Evolutionary conservation across 202 grass and related monocot genomes (phyloP), one percentile per base, ranked within the genome.

Genomic region (Elaeis oleifera): DNA sequence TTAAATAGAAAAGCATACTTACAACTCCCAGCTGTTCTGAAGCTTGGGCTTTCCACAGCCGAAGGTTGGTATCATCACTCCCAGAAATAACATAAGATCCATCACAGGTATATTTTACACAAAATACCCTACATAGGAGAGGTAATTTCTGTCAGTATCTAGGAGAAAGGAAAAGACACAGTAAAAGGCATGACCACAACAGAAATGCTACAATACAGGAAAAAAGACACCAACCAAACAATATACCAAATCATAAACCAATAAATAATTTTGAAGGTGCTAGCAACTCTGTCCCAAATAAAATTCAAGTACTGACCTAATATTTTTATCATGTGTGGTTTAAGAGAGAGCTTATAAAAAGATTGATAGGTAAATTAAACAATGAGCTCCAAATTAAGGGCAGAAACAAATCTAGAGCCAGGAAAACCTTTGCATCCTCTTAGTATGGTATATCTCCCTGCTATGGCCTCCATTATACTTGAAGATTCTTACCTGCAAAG

Each of bases 371-470:
- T 18, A 75, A 56, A n/a, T 52, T 29, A 58, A 5, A 71, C 36
- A 60, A 70, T n/a, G 56, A 77, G 56, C 13, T 13, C 36, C 36
- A 18, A 24, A 18, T 56, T 14, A 54, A 16, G 20, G 4, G 60
- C 61, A 23, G 14, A 61, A 56, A 63, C 24, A 17, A 56, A 65
- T 56, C 51, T 50, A 75, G 44, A 58, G 68, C 1, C 52, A 28
- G 36, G 68, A 80, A 59, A 71, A 97, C 92, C 92, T 97, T 81
- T 97, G 87, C 92, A 97, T 97, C 74, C 94, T 84, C 80, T 97
- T 97, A 36, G 94, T 92, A 83, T 97, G 94, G 75, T 97, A 97
- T 78, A 97, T 89, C 82, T 92, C 94, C 64, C 88, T 88, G 81
- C 94, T 89, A 75, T 89, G 79, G 71, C 84, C 85, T 63, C 94